These are phyloP conservation scores for Xylaria longipes DNA, from an alignment of 495 filamentous ascomycete genomes.

Conservation along the genomic window DNA sequence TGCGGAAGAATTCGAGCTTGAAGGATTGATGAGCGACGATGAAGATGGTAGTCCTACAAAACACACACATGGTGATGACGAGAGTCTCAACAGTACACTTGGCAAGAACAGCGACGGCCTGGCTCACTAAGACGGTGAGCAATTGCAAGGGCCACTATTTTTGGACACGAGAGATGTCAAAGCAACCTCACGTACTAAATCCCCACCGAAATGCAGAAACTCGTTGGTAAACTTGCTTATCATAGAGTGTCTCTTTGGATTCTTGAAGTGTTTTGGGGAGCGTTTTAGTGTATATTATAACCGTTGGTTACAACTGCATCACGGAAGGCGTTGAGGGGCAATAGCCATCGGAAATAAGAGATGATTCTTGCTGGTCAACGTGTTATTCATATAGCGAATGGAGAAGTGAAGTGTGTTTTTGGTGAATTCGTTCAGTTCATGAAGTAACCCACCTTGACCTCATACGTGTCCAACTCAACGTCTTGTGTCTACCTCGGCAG, in stretches of 20 bases:
- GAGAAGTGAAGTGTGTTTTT: neutral
- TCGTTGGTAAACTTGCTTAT: neutral
- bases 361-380: neutral
- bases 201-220: neutral
- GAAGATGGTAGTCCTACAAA: constrained; percentile 58
- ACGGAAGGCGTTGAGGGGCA: constrained; percentile 11
- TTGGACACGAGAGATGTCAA: neutral
- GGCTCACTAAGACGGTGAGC: constrained; percentile 25
- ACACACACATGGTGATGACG: constrained; percentile 36
- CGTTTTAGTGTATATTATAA: neutral
- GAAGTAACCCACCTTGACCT: neutral
- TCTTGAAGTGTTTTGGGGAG: neutral
- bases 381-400: neutral
- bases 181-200: neutral
- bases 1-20: constrained; percentile 89
- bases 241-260: neutral
- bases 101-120: constrained; percentile 43
- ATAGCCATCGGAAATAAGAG: constrained; percentile 2
- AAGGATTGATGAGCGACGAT: constrained; percentile 87
- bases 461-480: neutral
- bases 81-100: constrained; percentile 44
- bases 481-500: neutral
- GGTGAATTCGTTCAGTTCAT: neutral
- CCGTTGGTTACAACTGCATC: constrained; percentile 7
- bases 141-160: neutral